Evolutionary conservation across 2,329 filamentous ascomycete species (phyloP).

Genomic region (Ophiostoma piceae): DNA sequence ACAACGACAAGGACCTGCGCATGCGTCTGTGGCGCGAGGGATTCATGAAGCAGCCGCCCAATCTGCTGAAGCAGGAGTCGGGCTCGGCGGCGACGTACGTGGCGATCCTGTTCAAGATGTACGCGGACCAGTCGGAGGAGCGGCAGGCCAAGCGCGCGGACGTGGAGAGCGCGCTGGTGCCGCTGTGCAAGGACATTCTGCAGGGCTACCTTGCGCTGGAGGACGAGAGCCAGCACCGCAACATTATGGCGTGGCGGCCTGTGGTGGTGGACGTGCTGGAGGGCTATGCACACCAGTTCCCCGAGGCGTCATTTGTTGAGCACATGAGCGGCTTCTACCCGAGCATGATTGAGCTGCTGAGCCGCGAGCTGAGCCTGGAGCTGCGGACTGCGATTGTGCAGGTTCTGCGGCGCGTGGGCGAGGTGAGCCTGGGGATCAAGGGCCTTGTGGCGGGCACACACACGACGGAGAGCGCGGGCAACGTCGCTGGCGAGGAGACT

Average conservation of each 20-base stretch:
- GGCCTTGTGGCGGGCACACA: constrained; percentile 35
- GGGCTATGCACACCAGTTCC: constrained; percentile 82
- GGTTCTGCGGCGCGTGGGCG: constrained; percentile 75
- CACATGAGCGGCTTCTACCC: constrained; percentile 83
- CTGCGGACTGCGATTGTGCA: constrained; percentile 71
- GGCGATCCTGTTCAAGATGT: constrained; percentile 94
- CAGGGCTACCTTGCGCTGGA: constrained; percentile 78
- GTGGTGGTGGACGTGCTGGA: constrained; percentile 96
- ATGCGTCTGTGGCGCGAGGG: constrained; percentile 94
- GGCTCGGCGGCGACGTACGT: constrained; percentile 93
- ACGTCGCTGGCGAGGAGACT: constrained; percentile 20
- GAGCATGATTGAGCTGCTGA: constrained; percentile 73
- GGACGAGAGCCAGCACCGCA: constrained; percentile 93
- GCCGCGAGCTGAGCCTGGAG: constrained; percentile 74
- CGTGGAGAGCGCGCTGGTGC: constrained; percentile 86
- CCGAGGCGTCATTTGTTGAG: constrained; percentile 69
- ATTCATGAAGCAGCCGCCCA: constrained; percentile 99
- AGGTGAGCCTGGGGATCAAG: constrained; percentile 59
- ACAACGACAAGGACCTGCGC: constrained; percentile 91
- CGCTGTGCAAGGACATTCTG: constrained; percentile 92
- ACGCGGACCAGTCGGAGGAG: constrained; percentile 80
- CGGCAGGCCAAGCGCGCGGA: constrained; percentile 71
- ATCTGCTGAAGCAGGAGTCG: constrained; percentile 93
- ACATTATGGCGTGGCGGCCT: constrained; percentile 93
- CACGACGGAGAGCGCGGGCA: neutral